Conservation (phyloP, 345 rosid species). For the Turnera subulata region DNA sequence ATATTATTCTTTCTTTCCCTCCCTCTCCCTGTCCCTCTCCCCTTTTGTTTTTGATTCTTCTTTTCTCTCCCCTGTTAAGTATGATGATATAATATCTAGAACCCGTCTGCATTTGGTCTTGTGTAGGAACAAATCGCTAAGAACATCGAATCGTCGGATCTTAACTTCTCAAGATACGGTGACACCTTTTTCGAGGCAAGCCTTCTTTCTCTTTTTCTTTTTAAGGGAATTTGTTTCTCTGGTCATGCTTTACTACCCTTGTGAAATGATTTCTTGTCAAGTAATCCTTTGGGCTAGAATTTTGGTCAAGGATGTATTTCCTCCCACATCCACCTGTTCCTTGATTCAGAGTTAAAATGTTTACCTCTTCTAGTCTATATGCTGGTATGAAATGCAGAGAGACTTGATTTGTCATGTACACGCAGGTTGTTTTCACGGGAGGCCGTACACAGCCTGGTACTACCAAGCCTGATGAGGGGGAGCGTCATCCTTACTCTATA, state of each 20-base stretch:
- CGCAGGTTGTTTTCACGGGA: conserved; percentile 90
- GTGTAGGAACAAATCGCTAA: conserved; percentile 85
- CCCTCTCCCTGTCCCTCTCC: background rate
- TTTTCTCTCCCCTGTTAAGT: background rate
- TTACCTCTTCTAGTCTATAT: no score
- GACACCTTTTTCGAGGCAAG: conserved; percentile 80
- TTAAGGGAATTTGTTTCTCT: no score
- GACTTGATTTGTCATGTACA: conserved; percentile 6
- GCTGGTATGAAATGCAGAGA: no score
- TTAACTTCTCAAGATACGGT: conserved; percentile 91
- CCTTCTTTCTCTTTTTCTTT: background rate
- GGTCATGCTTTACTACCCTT: no score
- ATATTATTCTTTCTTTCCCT: background rate
- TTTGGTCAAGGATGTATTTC: no score
- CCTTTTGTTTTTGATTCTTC: background rate
- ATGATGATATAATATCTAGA: background rate
- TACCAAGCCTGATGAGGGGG: conserved; percentile 97
- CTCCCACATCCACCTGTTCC: background rate
- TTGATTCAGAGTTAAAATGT: no score
- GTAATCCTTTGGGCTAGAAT: no score
- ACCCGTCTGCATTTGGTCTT: background rate
- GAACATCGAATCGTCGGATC: conserved; percentile 80
- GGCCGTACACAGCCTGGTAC: conserved; percentile 99
- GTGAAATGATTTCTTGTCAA: no score
- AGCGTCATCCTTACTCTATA: conserved; percentile 84